Percentiles rank a stretch among this genome's conserved stretches.
Evolutionary conservation across 1,139 yeast genomes (phyloP).

Genomic region (Diutina siamensis): DNA sequence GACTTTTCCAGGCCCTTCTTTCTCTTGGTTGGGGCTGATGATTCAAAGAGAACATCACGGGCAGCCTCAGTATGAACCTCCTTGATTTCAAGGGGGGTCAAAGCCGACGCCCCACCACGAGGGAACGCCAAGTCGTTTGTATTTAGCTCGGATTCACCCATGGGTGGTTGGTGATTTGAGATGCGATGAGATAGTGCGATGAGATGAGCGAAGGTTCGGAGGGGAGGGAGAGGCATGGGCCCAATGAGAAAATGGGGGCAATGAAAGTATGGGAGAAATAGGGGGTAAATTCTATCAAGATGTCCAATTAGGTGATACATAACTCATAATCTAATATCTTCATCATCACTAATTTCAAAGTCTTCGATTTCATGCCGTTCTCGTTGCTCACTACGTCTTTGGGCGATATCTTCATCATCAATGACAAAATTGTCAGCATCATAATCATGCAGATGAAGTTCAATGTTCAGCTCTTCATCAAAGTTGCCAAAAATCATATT

Average conservation of each 20-base stretch:
- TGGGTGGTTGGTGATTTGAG: not conserved
- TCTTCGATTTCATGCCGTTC: conserved; percentile 1
- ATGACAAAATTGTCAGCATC: conserved; percentile 30
- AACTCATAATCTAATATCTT: not conserved
- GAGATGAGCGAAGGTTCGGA: not conserved
- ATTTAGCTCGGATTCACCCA: conserved; percentile 5
- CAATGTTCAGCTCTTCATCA: conserved; percentile 23
- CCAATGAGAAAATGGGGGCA: too few relatives aligned
- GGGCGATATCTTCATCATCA: conserved; percentile 13
- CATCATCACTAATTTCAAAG: conserved; percentile 5
- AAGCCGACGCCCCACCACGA: conserved; percentile 84
- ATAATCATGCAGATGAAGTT: conserved; percentile 22
- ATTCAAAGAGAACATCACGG: conserved; percentile 68
- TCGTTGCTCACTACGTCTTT: not conserved
- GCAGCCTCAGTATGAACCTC: conserved; percentile 91
- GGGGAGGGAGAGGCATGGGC: too few relatives aligned
- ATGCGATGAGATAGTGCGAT: not conserved
- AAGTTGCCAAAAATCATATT: conserved; percentile 31
- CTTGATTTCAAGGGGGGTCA: conserved; percentile 83
- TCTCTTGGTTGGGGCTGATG: conserved; percentile 13
- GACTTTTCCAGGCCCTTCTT: conserved; percentile 11
- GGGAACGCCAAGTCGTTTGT: conserved; percentile 65
- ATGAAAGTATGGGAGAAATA: too few relatives aligned
- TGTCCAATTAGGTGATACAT: too few relatives aligned
- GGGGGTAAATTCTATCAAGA: too few relatives aligned